Evolutionary conservation across 1,284 basidiomycete species (phyloP).

Genomic region (Austroboletus niveus): DNA sequence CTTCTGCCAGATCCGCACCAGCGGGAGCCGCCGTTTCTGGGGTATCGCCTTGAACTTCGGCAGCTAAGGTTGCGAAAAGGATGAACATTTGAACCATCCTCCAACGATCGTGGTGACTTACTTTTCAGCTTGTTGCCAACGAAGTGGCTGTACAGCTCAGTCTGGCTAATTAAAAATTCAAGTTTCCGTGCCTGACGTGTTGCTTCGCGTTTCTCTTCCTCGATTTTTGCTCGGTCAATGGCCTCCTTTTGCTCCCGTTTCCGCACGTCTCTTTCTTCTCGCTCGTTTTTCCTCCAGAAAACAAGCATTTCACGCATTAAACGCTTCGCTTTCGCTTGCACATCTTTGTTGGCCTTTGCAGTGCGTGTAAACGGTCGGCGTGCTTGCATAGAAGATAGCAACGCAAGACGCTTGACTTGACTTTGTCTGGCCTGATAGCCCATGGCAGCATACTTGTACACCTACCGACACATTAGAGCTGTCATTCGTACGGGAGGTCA

Average conservation of each 20-base stretch:
- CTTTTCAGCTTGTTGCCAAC: conserved; percentile 98
- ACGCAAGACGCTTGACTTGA: conserved; percentile 77
- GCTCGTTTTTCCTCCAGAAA: conserved; percentile 98
- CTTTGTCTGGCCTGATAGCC: conserved; percentile 63
- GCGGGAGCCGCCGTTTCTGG: conserved; percentile 45
- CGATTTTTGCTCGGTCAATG: conserved; percentile 84
- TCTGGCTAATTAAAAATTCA: conserved; percentile 99
- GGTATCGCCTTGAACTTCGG: conserved; percentile 82
- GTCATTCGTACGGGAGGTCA: background rate
- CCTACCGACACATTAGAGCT: conserved; percentile 43
- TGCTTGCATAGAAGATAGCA: conserved; percentile 76
- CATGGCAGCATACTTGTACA: conserved; percentile 74
- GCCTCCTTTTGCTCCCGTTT: conserved; percentile 96
- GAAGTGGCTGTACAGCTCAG: conserved; percentile 99
- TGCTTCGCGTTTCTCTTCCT: conserved; percentile 96
- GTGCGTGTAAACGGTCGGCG: conserved; percentile 79
- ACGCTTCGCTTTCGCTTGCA: conserved; percentile 83
- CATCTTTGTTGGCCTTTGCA: conserved; percentile 84
- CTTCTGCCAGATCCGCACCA: conserved; percentile 57
- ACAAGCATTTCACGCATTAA: conserved; percentile 94
- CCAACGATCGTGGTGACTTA: conserved; percentile 38
- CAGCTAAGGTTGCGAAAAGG: conserved; percentile 49
- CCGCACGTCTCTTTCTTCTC: conserved; percentile 89
- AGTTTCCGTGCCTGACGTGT: conserved; percentile 95
- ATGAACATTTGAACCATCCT: conserved; percentile 17